phyloP scores from a whole-genome alignment of 164 flowering plant genomes.

The Echeveria elegans region DNA sequence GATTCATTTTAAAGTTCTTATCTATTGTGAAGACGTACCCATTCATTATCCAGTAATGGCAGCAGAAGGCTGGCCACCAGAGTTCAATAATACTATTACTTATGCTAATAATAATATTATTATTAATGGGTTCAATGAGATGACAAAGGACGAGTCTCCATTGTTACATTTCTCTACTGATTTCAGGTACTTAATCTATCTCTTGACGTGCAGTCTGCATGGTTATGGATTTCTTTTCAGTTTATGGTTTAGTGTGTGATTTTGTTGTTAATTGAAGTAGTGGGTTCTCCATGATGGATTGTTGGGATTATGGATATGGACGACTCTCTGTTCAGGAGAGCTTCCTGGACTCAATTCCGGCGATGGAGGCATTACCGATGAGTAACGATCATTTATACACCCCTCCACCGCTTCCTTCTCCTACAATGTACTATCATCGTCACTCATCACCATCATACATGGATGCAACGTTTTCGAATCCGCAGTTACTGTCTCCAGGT shows the following conservation, averaged over 20 bases:
- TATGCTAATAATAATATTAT: no score
- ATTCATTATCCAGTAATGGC: neutral
- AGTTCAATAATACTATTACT: neutral
- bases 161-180: neutral
- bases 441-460: neutral
- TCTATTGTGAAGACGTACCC: neutral
- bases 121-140: neutral
- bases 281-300: neutral
- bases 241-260: neutral
- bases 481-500: neutral
- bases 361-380: neutral
- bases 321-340: neutral
- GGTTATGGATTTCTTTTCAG: neutral
- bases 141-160: neutral
- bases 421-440: neutral
- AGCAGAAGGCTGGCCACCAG: conserved; percentile 5
- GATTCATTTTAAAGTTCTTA: neutral
- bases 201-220: no score
- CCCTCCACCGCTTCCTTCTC: neutral
- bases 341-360: neutral
- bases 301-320: conserved; percentile 1
- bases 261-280: neutral
- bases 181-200: neutral
- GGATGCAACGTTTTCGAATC: neutral
- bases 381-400: neutral